Percentiles rank a stretch among this genome's conserved stretches.
Conservation (phyloP, 352 stramenopile genomes). For the Thalassiosira mediterranea region DNA sequence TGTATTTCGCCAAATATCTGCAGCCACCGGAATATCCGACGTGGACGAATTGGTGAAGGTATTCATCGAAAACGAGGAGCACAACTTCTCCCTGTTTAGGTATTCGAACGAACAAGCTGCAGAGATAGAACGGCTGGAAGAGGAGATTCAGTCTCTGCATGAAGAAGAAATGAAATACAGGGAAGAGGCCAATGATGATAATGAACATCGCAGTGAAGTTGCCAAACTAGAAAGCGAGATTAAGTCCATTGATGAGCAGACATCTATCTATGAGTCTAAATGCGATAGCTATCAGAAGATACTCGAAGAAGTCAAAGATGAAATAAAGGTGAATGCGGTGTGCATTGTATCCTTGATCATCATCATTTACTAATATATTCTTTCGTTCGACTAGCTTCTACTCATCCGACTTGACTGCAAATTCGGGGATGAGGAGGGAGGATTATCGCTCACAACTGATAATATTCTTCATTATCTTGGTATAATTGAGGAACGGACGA, state of each 20-base stretch:
- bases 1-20: slow-evolving; percentile 93
- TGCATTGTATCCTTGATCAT: too few relatives aligned
- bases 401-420: slow-evolving; percentile 47
- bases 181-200: slow-evolving; percentile 85
- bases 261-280: slow-evolving; percentile 90
- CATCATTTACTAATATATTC: slow-evolving; percentile 12
- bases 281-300: slow-evolving; percentile 89
- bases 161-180: slow-evolving; percentile 89
- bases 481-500: slow-evolving; percentile 93
- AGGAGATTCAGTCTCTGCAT: slow-evolving; percentile 44
- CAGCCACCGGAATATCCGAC: slow-evolving; percentile 90
- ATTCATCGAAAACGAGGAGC: slow-evolving; percentile 95
- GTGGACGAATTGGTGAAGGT: slow-evolving; percentile 90
- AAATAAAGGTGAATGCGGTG: slow-evolving; percentile 57
- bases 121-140: slow-evolving; percentile 84
- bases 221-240: slow-evolving; percentile 89
- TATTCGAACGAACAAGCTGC: slow-evolving; percentile 94
- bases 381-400: slow-evolving; percentile 23
- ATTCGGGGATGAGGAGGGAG: slow-evolving; percentile 56
- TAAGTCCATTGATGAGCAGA: slow-evolving; percentile 84
- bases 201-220: slow-evolving; percentile 90
- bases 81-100: slow-evolving; percentile 96
- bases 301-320: slow-evolving; percentile 89
- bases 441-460: slow-evolving; percentile 90
- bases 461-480: slow-evolving; percentile 95